A percentile compares a stretch with the other conserved stretches of the same genome.
phyloP scores from a whole-genome alignment of 108 stramenopile species.

The Thalassiosira profunda region DNA sequence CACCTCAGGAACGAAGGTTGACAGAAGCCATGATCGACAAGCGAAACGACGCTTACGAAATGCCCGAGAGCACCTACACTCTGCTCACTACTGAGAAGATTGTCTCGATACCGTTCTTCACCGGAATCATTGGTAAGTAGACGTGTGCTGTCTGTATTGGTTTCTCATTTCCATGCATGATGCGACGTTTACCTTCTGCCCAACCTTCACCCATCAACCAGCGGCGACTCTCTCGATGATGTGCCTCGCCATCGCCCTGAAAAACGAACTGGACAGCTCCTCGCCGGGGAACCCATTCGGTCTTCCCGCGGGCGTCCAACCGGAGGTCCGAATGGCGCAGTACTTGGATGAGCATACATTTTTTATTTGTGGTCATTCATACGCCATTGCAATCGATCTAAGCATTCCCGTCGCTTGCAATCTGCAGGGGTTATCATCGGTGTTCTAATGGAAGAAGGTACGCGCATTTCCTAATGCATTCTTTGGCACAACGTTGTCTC shows the following conservation, averaged over 20 bases:
- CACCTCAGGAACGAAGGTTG: too few relatives aligned
- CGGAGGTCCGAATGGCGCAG: conserved; percentile 23
- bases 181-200: background rate
- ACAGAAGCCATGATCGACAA: too few relatives aligned
- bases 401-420: background rate
- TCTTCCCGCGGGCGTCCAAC: conserved; percentile 15
- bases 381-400: background rate
- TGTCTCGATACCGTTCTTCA: conserved; percentile 16
- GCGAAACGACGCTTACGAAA: conserved; percentile 3
- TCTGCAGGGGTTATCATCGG: conserved; percentile 26
- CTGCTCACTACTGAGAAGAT: conserved; percentile 18
- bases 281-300: conserved; percentile 24
- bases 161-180: background rate
- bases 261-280: conserved; percentile 25
- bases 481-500: background rate
- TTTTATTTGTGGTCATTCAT: background rate
- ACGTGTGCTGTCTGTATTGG: background rate
- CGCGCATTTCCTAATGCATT: background rate
- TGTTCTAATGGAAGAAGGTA: background rate
- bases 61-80: conserved; percentile 38
- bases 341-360: too few relatives aligned
- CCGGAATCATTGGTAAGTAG: conserved; percentile 12
- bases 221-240: background rate
- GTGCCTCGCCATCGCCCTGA: conserved; percentile 27
- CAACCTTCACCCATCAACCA: background rate